Conservation (phyloP, 2,329 filamentous ascomycete species). For the Elsinoe necatrix region DNA sequence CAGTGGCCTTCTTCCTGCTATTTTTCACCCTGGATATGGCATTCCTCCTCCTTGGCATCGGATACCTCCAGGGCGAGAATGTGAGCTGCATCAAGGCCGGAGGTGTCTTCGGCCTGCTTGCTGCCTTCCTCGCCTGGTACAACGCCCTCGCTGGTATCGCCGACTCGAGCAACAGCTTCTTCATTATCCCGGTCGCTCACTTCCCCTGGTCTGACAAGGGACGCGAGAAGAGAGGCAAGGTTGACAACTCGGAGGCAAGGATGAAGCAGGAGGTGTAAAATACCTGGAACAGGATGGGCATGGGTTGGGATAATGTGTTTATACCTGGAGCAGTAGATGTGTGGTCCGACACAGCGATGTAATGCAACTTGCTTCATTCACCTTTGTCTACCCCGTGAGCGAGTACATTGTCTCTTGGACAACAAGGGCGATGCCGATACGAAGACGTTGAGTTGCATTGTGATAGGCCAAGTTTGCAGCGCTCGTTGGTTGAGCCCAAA, state of each 20-base stretch:
- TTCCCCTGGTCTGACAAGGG: conserved; percentile 89
- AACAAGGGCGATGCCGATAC: too few relatives aligned
- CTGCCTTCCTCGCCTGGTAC: conserved; percentile 48
- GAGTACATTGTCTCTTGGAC: too few relatives aligned
- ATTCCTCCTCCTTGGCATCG: conserved; percentile 50
- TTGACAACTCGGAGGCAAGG: conserved; percentile 36
- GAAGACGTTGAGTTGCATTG: too few relatives aligned
- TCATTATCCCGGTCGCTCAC: conserved; percentile 83
- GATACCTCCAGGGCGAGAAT: conserved; percentile 41
- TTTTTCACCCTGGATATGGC: conserved; percentile 52
- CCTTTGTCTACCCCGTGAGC: too few relatives aligned
- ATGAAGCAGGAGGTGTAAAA: conserved; percentile 23
- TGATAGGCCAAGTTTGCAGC: too few relatives aligned
- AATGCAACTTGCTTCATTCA: not conserved
- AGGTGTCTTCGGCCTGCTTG: conserved; percentile 45
- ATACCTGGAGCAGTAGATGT: not conserved
- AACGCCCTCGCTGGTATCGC: conserved; percentile 48
- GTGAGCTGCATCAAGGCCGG: conserved; percentile 42
- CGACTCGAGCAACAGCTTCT: conserved; percentile 62
- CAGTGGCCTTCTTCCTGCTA: conserved; percentile 49
- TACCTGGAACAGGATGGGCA: not conserved
- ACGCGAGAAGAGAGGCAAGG: conserved; percentile 46
- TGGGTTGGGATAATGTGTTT: not conserved
- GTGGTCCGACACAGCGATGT: not conserved
- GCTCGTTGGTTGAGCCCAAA: too few relatives aligned